Evolutionary conservation across 2,329 filamentous ascomycete genomes (phyloP).

Genomic region (Monilinia vaccinii-corymbosi): DNA sequence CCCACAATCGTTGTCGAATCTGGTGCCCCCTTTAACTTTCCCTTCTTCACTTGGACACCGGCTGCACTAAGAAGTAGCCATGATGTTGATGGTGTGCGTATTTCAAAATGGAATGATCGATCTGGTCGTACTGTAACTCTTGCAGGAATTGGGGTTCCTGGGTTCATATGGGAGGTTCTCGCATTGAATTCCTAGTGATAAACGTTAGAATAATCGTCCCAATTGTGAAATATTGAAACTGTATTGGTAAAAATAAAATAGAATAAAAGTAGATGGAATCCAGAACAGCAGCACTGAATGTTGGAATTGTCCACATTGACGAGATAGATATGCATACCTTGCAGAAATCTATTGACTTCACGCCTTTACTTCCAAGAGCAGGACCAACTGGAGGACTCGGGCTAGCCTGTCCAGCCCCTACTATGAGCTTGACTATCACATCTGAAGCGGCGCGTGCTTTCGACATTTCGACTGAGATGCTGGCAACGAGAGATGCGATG

Average conservation of each 20-base stretch:
- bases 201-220: slow-evolving; percentile 3
- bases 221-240: neutral
- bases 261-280: neutral
- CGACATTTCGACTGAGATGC: slow-evolving; percentile 25
- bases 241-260: neutral
- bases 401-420: slow-evolving; percentile 89
- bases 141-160: slow-evolving; percentile 81
- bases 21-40: slow-evolving; percentile 60
- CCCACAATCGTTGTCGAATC: slow-evolving; percentile 69
- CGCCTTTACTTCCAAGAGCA: slow-evolving; percentile 90
- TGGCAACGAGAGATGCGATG: neutral
- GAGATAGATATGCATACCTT: slow-evolving; percentile 51
- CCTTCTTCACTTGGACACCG: slow-evolving; percentile 59
- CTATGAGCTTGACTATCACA: slow-evolving; percentile 92
- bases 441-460: slow-evolving; percentile 36
- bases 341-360: slow-evolving; percentile 99
- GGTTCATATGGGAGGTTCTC: slow-evolving; percentile 71
- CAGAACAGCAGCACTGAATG: neutral
- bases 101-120: slow-evolving; percentile 84
- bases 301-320: neutral
- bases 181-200: slow-evolving; percentile 90
- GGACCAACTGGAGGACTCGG: slow-evolving; percentile 95
- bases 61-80: slow-evolving; percentile 81
- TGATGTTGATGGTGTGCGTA: slow-evolving; percentile 90
- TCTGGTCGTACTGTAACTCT: slow-evolving; percentile 89